A percentile compares a stretch with the other conserved stretches of the same genome.
phyloP scores from a whole-genome alignment of 1,284 basidiomycete genomes.

The Ustanciosporium gigantosporum region DNA sequence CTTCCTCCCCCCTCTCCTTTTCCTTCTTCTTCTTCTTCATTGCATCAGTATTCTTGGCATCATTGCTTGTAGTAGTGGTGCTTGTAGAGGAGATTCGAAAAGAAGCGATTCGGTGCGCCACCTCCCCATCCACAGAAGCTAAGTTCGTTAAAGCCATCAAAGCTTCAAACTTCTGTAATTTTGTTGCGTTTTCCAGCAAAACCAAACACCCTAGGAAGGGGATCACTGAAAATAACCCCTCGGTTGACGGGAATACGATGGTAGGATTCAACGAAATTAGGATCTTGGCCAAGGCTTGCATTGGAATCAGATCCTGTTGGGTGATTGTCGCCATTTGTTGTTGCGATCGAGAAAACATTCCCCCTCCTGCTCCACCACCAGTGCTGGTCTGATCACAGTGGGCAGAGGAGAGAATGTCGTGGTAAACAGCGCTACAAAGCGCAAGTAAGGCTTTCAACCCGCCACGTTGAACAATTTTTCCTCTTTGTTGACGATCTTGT shows the following conservation, averaged over 20 bases:
- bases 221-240: slow-evolving; percentile 12
- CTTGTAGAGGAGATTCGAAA: no score
- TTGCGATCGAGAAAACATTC: slow-evolving; percentile 12
- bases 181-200: slow-evolving; percentile 64
- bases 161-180: slow-evolving; percentile 86
- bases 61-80: no score
- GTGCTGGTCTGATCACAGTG: no score
- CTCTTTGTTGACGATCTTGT: slow-evolving; percentile 74
- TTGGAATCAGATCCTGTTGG: slow-evolving; percentile 68
- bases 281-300: slow-evolving; percentile 89
- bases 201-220: slow-evolving; percentile 31
- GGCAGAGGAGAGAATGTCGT: background rate
- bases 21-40: background rate
- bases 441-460: slow-evolving; percentile 74
- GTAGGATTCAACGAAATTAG: slow-evolving; percentile 86
- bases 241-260: slow-evolving; percentile 73
- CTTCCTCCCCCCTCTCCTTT: no score
- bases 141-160: slow-evolving; percentile 95
- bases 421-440: slow-evolving; percentile 61
- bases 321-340: slow-evolving; percentile 1
- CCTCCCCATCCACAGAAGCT: slow-evolving; percentile 66
- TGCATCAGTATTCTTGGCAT: no score
- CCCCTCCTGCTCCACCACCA: background rate
- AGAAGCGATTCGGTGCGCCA: slow-evolving; percentile 61
- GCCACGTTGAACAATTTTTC: slow-evolving; percentile 79